Evolutionary conservation across 768 basidiomycete genomes (phyloP), one percentile per base, ranked within the genome.

Genomic region (Pleurotus ostreatus): DNA sequence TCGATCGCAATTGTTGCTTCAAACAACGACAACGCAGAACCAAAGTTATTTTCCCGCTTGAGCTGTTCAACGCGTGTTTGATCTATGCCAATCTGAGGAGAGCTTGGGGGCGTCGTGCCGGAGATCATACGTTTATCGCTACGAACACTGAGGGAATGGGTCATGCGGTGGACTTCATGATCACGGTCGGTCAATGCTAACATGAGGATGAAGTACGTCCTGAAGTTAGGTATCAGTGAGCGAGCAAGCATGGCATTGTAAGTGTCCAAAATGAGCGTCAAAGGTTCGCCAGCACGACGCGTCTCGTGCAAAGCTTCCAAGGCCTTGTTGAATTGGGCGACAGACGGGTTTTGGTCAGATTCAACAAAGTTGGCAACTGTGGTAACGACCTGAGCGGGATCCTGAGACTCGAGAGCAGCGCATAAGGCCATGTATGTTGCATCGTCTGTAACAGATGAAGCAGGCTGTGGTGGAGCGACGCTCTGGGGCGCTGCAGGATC

Each of bases 191-290:
- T 80, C 55, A 94, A 78, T 0, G 82, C 82, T 0, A 67, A 59
- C 55, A 96, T 82, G 45, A 93, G 74, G 37, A 69, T 66, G 25
- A 74, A 64, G 67, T 91, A 93, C 0, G 90, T 92, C 44, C 67
- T 61, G 11, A 71, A 55, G 49, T 85, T 86, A 7, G 94, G 92
- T 0, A 79, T 63, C 3, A 94, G 66, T 15, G 81, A 79, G 26
- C 71, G 75, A 23, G 76, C 71, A 56, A 93, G 71, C 78, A 95
- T 83, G 47, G 82, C 75, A 60, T 90, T 81, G 72, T 94, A 95
- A 2, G 84, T 77, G 48, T 84, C 80, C 53, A 89, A 67, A 38
- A 92, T 70, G 41, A 78, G 65, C 0, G 76, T 68, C 26, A 91
- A 75, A 5, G 84, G 81, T 59, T 81, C 80, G 6, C 84, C 84